Percentiles rank a stretch among this genome's conserved stretches.
Conservation (phyloP, 805 yeast species). For the Alloascoidea africana region DNA sequence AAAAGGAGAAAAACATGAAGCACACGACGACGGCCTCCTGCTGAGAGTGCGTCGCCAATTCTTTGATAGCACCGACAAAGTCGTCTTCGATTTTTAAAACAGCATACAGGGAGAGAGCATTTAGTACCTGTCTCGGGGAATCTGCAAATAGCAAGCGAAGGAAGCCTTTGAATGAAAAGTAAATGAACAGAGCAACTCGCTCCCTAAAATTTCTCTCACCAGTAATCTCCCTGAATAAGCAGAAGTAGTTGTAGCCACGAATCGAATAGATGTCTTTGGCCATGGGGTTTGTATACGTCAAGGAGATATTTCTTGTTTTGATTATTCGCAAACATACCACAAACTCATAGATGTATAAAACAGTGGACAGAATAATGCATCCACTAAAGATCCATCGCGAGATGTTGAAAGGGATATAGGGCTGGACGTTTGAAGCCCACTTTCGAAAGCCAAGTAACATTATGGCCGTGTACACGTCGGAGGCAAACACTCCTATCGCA, state of each 20-base stretch:
- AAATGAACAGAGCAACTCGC: conserved; percentile 50
- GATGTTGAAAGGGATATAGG: conserved; percentile 32
- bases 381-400: conserved; percentile 64
- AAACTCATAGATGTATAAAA: conserved; percentile 39
- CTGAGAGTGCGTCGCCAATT: conserved; percentile 45
- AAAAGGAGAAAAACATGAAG: conserved; percentile 61
- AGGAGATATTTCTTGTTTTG: conserved; percentile 47
- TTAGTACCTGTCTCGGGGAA: conserved; percentile 76
- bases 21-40: conserved; percentile 56
- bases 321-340: conserved; percentile 42
- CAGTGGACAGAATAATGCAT: conserved; percentile 61
- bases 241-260: conserved; percentile 46
- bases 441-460: conserved; percentile 55
- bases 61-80: conserved; percentile 25
- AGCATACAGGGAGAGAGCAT: conserved; percentile 55
- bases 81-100: conserved; percentile 23
- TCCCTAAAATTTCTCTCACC: conserved; percentile 48
- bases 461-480: conserved; percentile 71
- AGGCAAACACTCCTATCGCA: conserved; percentile 32
- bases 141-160: conserved; percentile 58
- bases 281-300: conserved; percentile 51
- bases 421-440: conserved; percentile 42
- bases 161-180: conserved; percentile 48
- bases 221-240: conserved; percentile 57
- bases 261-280: conserved; percentile 45